phyloP scores from a whole-genome alignment of 2,329 filamentous ascomycete species.

The Tolypocladium tundrense region DNA sequence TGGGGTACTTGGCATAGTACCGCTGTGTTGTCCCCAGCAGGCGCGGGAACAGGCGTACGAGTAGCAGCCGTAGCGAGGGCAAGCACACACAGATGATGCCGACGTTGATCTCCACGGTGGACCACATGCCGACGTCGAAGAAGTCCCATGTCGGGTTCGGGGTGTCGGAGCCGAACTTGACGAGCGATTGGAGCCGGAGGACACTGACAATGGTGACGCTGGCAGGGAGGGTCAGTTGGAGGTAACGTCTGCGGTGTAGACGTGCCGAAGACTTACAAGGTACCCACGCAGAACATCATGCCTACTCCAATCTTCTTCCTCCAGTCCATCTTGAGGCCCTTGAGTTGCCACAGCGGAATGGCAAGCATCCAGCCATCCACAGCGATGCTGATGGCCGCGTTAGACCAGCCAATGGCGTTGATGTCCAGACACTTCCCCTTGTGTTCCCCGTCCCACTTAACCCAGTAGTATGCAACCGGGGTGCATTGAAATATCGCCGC shows the following conservation, averaged over 20 bases:
- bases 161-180: constrained; percentile 17
- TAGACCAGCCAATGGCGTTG: constrained; percentile 38
- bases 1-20: constrained; percentile 15
- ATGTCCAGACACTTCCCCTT: constrained; percentile 37
- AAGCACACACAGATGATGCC: constrained; percentile 29
- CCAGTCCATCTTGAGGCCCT: constrained; percentile 30
- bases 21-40: constrained; percentile 17
- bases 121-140: constrained; percentile 22
- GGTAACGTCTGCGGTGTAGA: neutral
- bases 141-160: constrained; percentile 25
- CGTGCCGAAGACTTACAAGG: constrained; percentile 24
- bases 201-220: constrained; percentile 28
- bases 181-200: constrained; percentile 22
- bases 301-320: constrained; percentile 38
- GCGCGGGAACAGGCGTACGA: constrained; percentile 27
- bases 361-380: constrained; percentile 42
- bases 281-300: constrained; percentile 40
- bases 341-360: constrained; percentile 36
- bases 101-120: constrained; percentile 26
- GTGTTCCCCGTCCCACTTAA: constrained; percentile 36
- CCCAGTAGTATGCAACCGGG: constrained; percentile 43
- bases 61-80: constrained; percentile 23
- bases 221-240: neutral
- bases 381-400: constrained; percentile 41
- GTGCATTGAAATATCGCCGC: constrained; percentile 38